These are phyloP conservation scores for Epichloe coenophiala DNA, from an alignment of 2,329 filamentous ascomycete genomes.

Conservation along the genomic window DNA sequence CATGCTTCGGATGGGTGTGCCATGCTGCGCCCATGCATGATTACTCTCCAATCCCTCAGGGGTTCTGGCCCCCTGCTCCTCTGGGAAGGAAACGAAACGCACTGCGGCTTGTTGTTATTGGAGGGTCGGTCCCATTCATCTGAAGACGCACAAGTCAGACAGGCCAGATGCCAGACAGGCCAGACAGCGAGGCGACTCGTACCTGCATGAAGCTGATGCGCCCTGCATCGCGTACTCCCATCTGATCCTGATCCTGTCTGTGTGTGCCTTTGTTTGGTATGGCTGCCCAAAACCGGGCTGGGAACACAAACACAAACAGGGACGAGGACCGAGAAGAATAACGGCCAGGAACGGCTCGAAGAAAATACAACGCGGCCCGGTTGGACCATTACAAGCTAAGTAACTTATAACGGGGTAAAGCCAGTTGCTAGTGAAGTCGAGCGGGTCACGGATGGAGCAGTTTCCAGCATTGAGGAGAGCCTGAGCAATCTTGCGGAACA, in stretches of 20 bases:
- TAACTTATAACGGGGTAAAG: neutral
- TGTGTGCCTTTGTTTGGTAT: too few species aligned
- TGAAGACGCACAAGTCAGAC: too few species aligned
- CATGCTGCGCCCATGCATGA: neutral
- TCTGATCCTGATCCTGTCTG: neutral
- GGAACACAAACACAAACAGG: neutral
- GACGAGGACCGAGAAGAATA: neutral
- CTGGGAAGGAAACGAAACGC: neutral
- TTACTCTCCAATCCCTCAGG: neutral
- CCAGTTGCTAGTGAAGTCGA: neutral
- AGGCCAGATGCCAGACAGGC: neutral
- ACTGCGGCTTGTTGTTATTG: too few species aligned
- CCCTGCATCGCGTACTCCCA: neutral
- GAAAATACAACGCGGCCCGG: neutral
- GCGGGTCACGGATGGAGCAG: neutral
- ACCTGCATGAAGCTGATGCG: neutral
- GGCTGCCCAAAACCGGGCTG: neutral
- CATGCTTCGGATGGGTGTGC: neutral
- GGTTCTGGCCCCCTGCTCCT: neutral
- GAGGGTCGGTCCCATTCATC: neutral
- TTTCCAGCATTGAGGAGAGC: neutral
- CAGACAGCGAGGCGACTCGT: neutral
- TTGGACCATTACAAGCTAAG: neutral
- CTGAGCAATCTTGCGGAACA: conserved; percentile 4
- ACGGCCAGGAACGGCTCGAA: neutral